A percentile compares a stretch with the other conserved stretches of the same genome.
Evolutionary conservation across 805 yeast genomes (phyloP).

Genomic region (Suhomyces vadensis): DNA sequence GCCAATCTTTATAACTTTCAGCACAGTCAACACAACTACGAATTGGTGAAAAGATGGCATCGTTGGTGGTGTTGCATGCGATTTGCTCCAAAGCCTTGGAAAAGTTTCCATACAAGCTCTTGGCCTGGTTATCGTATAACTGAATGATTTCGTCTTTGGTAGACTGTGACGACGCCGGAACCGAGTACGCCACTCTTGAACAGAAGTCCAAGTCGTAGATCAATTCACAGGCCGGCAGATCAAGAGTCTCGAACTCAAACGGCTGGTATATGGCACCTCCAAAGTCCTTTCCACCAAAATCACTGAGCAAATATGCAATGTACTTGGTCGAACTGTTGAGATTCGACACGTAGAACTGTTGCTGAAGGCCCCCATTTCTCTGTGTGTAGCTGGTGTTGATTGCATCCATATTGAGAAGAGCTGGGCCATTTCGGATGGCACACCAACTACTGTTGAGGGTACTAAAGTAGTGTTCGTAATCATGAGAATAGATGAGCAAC

Average conservation of each 20-base stretch:
- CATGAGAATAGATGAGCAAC: constrained; percentile 50
- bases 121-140: constrained; percentile 67
- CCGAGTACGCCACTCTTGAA: constrained; percentile 79
- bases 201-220: constrained; percentile 79
- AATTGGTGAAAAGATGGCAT: constrained; percentile 72
- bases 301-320: constrained; percentile 60
- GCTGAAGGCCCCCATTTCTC: constrained; percentile 51
- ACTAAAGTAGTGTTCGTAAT: constrained; percentile 33
- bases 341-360: constrained; percentile 62
- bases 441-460: constrained; percentile 62
- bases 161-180: constrained; percentile 49
- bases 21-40: constrained; percentile 73
- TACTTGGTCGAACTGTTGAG: constrained; percentile 64
- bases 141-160: constrained; percentile 18
- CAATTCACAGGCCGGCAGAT: constrained; percentile 62
- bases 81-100: constrained; percentile 72
- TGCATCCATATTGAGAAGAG: constrained; percentile 21
- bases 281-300: constrained; percentile 36
- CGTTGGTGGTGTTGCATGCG: constrained; percentile 69
- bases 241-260: constrained; percentile 57
- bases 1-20: constrained; percentile 75
- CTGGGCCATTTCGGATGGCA: constrained; percentile 62
- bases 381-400: constrained; percentile 40
- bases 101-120: constrained; percentile 59
- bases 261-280: constrained; percentile 69